Evolutionary conservation across 768 basidiomycete genomes (phyloP).

Genomic region (Boletus edulis): DNA sequence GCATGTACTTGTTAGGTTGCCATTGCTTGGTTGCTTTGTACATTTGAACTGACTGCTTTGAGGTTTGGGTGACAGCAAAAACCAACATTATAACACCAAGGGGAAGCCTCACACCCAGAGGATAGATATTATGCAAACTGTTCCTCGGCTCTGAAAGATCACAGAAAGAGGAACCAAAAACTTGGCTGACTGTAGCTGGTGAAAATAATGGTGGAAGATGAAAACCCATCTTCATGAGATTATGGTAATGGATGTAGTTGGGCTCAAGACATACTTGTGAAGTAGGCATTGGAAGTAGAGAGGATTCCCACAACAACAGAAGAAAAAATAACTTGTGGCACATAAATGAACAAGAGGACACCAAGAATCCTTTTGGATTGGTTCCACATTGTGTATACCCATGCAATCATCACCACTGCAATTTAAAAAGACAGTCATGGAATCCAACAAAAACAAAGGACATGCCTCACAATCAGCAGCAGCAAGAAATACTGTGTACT

Average conservation of each 20-base stretch:
- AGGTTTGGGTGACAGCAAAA: not conserved
- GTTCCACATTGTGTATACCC: not conserved
- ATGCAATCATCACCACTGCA: not conserved
- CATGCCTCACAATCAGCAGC: constrained; percentile 4
- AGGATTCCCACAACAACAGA: not conserved
- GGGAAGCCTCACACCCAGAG: not conserved
- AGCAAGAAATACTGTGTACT: not conserved
- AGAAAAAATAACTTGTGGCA: not conserved
- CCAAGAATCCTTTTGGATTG: not conserved
- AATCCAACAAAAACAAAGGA: not conserved
- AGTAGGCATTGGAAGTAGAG: not conserved
- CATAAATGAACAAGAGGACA: not conserved
- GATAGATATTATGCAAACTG: too few relatives aligned
- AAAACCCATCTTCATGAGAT: too few relatives aligned
- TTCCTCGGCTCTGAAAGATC: too few relatives aligned
- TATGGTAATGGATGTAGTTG: not conserved
- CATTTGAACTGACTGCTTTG: not conserved
- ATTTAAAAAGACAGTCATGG: not conserved
- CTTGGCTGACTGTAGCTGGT: not conserved
- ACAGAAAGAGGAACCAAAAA: too few relatives aligned
- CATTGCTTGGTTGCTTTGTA: constrained; percentile 8
- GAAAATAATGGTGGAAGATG: too few relatives aligned
- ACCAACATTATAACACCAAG: not conserved
- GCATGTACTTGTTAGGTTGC: not conserved
- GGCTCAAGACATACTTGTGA: not conserved